Percentiles rank a stretch among this genome's conserved stretches.
Conservation (phyloP, 2,329 filamentous ascomycete genomes). For the Dichotomopilus funicola region DNA sequence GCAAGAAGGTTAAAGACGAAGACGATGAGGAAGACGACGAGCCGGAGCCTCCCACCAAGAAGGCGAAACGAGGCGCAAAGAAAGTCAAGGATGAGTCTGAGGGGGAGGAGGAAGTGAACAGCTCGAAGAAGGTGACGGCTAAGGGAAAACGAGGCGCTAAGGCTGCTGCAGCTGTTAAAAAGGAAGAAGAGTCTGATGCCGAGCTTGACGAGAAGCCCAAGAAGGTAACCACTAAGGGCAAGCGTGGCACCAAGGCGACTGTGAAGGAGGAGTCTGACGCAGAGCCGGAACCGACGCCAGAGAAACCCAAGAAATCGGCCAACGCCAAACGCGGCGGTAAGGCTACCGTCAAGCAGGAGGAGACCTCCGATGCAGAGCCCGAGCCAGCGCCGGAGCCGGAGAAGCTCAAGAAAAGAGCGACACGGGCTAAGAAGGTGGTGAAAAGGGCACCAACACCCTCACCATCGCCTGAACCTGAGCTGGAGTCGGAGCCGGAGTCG, state of each 20-base stretch:
- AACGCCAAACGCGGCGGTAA: slow-evolving; percentile 19
- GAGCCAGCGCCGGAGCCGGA: slow-evolving; percentile 8
- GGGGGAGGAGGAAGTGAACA: background rate
- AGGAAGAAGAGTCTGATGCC: background rate
- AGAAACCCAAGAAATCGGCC: slow-evolving; percentile 12
- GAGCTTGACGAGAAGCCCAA: slow-evolving; percentile 12
- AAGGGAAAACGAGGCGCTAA: slow-evolving; percentile 19
- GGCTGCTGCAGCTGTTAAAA: slow-evolving; percentile 7
- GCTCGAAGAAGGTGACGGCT: background rate
- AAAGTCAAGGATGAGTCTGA: slow-evolving; percentile 15
- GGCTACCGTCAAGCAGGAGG: slow-evolving; percentile 8
- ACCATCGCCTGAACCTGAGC: slow-evolving; percentile 6
- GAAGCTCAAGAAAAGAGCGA: slow-evolving; percentile 14
- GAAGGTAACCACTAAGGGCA: slow-evolving; percentile 9
- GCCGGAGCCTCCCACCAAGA: slow-evolving; percentile 33
- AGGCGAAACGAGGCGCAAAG: slow-evolving; percentile 27
- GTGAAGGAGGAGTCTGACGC: slow-evolving; percentile 6
- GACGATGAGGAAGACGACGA: slow-evolving; percentile 26
- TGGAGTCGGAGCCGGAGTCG: background rate
- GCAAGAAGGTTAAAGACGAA: slow-evolving; percentile 29
- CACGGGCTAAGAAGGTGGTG: slow-evolving; percentile 11
- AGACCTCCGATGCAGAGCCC: background rate
- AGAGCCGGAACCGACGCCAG: slow-evolving; percentile 1
- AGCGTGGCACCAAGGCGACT: slow-evolving; percentile 18
- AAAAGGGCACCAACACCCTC: slow-evolving; percentile 1